Evolutionary conservation across 225 moss, liverwort and hornwort species (phyloP), one percentile per base, ranked within the genome.

Genomic region (Thuidium tamariscinum): DNA sequence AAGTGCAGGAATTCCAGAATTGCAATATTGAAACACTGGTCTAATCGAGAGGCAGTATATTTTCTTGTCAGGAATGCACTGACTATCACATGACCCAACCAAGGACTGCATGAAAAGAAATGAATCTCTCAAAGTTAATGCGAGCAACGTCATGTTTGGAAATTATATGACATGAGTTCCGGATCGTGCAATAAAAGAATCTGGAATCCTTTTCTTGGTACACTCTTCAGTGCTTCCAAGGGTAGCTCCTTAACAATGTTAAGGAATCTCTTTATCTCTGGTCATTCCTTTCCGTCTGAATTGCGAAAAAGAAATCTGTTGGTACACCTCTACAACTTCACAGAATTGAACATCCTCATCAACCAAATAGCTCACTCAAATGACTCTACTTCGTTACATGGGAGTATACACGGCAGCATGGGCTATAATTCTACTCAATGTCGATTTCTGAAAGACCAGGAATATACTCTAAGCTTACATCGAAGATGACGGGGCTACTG

Each of bases 401-500:
- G 9, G 60, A 60, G 69, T 69, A 10, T 49, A 20, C 73, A 82
- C 16, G 59, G 66, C 48, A 83, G 23, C 61, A 13, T 71, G 56
- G 13, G 34, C 87, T 76, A 51, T n/a, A n/a, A n/a, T 51, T 34
- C 66, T 87, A 90, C 77, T 92, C 88, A 10, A 69, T 76, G 34
- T 91, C 91, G 51, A 93, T 18, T 62, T 86, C 90, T 70, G 93
- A 89, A 61, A 93, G 37, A 52, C 93, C 93, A 79, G 93, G 93
- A 68, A 93, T 91, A 46, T 93, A 93, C 34, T 81, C n/a, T 86
- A 93, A 88, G 82, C 84, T 88, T 10, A 93, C 91, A 39, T 93
- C 93, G 87, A 93, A 93, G 63, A 93, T 71, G 49, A 93, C 93
- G 49, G 93, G 91, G 60, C 93, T 92, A 71, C 91, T 89, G 12